These are phyloP conservation scores for Saccharomyces hybrid DNA, from an alignment of 1,139 yeast species.

Conservation along the genomic window DNA sequence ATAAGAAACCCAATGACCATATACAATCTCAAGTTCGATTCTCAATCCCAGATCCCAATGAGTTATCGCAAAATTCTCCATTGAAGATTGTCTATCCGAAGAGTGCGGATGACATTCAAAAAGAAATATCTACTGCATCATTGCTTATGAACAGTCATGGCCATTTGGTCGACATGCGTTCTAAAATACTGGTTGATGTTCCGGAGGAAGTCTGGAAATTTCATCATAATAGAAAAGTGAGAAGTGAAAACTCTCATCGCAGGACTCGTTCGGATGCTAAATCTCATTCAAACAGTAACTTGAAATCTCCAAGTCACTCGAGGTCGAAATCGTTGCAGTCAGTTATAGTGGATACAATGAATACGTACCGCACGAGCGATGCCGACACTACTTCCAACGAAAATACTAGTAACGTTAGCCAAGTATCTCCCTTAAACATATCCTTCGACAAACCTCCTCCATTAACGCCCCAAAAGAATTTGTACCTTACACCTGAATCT, in stretches of 20 bases:
- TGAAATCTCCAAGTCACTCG: conserved; percentile 6
- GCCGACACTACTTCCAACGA: conserved; percentile 1
- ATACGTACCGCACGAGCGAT: conserved; percentile 7
- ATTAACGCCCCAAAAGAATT: conserved; percentile 6
- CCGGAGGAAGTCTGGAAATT: conserved; percentile 28
- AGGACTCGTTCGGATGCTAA: not conserved
- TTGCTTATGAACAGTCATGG: conserved; percentile 7
- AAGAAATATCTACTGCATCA: not conserved
- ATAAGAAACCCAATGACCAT: not conserved
- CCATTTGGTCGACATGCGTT: conserved; percentile 28
- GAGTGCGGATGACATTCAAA: conserved; percentile 7
- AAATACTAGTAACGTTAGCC: conserved; percentile 4
- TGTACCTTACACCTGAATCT: conserved; percentile 32
- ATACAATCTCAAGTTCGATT: conserved; percentile 14
- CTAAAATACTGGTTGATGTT: conserved; percentile 27
- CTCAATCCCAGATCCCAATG: conserved; percentile 12
- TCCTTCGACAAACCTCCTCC: not conserved
- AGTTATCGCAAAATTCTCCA: conserved; percentile 8
- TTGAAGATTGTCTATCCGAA: conserved; percentile 15
- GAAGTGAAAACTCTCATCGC: not conserved
- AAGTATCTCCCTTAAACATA: conserved; percentile 11
- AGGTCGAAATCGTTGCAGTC: conserved; percentile 25
- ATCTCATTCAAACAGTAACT: not conserved
- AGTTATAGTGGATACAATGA: conserved; percentile 24
- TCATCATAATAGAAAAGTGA: conserved; percentile 10